phyloP scores from a whole-genome alignment of 805 yeast species.

The Myxozyma lipomycoides region DNA sequence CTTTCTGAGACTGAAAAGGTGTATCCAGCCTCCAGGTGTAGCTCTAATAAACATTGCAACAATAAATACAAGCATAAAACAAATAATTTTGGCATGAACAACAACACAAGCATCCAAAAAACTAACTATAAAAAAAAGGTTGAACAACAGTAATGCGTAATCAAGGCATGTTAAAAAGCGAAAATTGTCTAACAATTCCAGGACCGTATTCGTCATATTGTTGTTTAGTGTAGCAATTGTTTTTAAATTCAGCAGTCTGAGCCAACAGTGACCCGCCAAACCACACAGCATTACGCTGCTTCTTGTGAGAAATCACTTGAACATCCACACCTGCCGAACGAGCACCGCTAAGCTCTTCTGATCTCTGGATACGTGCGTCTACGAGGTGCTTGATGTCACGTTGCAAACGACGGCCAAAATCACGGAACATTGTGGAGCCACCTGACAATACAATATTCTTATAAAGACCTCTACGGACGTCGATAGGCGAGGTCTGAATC shows the following conservation, averaged over 20 bases:
- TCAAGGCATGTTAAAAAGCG: constrained; percentile 85
- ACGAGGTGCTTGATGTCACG: constrained; percentile 87
- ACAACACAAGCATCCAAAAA: not conserved
- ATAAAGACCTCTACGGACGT: constrained; percentile 94
- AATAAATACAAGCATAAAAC: not conserved
- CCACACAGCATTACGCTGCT: constrained; percentile 99
- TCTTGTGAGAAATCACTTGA: constrained; percentile 92
- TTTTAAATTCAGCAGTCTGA: constrained; percentile 92
- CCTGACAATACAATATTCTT: constrained; percentile 94
- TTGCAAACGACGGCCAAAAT: constrained; percentile 95
- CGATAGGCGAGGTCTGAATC: constrained; percentile 92
- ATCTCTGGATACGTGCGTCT: constrained; percentile 76
- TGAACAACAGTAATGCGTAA: constrained; percentile 1
- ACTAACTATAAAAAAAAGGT: too few species aligned
- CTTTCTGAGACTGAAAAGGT: not conserved
- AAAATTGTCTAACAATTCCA: constrained; percentile 93
- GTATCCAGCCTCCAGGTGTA: too few species aligned
- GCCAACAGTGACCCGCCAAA: constrained; percentile 97
- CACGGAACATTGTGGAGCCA: constrained; percentile 98
- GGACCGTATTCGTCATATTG: constrained; percentile 99
- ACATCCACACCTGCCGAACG: constrained; percentile 94
- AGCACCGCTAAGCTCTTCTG: constrained; percentile 68
- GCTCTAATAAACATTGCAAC: not conserved
- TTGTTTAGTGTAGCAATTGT: constrained; percentile 93
- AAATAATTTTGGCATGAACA: not conserved